These are phyloP conservation scores for Xerophyta viscosa DNA, from an alignment of 106 monocot genomes.

Conservation along the genomic window DNA sequence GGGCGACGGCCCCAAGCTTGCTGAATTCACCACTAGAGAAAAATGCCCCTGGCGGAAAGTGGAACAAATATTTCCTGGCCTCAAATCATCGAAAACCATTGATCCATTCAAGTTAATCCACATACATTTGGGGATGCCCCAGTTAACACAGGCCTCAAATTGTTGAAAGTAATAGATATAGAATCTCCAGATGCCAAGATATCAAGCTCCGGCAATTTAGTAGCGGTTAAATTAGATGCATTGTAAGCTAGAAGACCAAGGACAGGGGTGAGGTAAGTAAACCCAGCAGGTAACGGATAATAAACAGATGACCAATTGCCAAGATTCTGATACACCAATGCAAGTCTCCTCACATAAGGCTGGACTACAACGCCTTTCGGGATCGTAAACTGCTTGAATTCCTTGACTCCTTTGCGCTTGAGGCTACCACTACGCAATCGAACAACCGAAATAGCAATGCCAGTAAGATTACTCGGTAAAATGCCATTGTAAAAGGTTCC, in stretches of 20 bases:
- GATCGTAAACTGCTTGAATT: conserved; percentile 59
- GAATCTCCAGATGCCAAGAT: conserved; percentile 30
- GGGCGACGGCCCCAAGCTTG: conserved; percentile 27
- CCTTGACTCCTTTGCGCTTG: conserved; percentile 30
- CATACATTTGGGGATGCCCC: conserved; percentile 40
- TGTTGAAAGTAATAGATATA: conserved; percentile 46
- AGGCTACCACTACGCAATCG: conserved; percentile 77
- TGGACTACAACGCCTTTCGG: conserved; percentile 48
- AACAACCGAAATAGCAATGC: conserved; percentile 45
- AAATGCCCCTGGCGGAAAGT: conserved; percentile 64
- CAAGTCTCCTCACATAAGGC: conserved; percentile 65
- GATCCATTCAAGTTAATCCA: conserved; percentile 55
- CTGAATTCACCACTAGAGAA: conserved; percentile 55
- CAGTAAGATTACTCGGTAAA: conserved; percentile 55
- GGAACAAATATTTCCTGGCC: conserved; percentile 33
- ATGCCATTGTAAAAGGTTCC: conserved; percentile 39
- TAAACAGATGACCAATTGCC: conserved; percentile 64
- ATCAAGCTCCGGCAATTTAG: conserved; percentile 40
- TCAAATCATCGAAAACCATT: conserved; percentile 39
- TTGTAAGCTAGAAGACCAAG: conserved; percentile 70
- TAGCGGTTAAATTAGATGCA: conserved; percentile 53
- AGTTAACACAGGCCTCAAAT: conserved; percentile 13
- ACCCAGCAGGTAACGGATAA: conserved; percentile 61
- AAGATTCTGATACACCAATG: conserved; percentile 83
- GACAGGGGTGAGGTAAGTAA: conserved; percentile 53